A percentile compares a stretch with the other conserved stretches of the same genome.
These are phyloP conservation scores for Lonicera japonica DNA, from an alignment of 129 eudicot genomes.

Conservation along the genomic window DNA sequence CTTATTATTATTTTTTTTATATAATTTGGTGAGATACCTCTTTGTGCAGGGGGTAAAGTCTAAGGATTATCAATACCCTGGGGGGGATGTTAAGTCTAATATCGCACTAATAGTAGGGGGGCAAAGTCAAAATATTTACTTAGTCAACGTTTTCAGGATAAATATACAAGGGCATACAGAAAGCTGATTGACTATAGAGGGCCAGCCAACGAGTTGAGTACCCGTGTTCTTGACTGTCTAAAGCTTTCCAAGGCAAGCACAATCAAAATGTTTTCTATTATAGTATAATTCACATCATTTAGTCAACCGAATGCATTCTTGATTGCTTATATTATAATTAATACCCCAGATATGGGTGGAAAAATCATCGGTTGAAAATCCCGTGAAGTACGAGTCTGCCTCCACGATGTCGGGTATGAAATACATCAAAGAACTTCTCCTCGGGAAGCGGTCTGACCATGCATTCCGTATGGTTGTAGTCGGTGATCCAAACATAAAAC, in stretches of 20 bases:
- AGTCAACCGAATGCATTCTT: neutral
- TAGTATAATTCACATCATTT: constrained; percentile 3
- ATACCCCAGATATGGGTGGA: too few species aligned
- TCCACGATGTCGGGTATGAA: constrained; percentile 53
- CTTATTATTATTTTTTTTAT: too few species aligned
- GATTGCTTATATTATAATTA: neutral
- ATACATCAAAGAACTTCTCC: constrained; percentile 72
- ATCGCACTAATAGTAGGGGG: too few species aligned
- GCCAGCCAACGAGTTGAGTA: constrained; percentile 64
- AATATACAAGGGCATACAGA: constrained; percentile 53
- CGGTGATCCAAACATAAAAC: constrained; percentile 71
- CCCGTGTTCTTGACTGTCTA: constrained; percentile 65
- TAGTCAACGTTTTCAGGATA: constrained; percentile 48
- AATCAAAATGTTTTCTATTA: neutral
- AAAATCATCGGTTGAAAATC: neutral
- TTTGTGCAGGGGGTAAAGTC: too few species aligned
- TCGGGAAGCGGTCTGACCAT: constrained; percentile 73
- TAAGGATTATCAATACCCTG: too few species aligned
- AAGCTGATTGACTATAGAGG: constrained; percentile 61
- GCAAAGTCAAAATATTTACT: neutral
- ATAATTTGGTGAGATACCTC: too few species aligned
- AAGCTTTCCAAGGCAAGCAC: constrained; percentile 75
- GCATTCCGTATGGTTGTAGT: constrained; percentile 79
- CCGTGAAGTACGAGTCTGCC: constrained; percentile 49
- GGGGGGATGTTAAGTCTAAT: too few species aligned